These are phyloP conservation scores for Diplodia intermedia DNA, from an alignment of 2,329 filamentous ascomycete species.

Conservation along the genomic window DNA sequence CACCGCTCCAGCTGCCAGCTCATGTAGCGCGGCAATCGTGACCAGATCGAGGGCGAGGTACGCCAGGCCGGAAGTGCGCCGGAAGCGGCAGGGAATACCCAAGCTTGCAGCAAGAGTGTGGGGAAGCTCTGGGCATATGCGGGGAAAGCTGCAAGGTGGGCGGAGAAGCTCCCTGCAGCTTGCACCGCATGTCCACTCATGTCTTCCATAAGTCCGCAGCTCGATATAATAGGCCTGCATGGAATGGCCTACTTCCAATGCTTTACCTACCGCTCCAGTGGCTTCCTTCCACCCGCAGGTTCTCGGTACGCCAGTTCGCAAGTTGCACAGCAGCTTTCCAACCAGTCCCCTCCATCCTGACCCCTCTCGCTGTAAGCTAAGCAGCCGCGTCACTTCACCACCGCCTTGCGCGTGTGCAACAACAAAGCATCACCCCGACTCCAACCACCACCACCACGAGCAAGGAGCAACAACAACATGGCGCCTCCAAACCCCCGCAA, in stretches of 20 bases:
- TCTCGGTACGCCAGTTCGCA: background rate
- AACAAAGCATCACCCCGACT: too few relatives aligned
- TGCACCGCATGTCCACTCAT: conserved; percentile 4
- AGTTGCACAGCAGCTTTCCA: background rate
- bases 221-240: conserved; percentile 1
- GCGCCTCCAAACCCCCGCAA: conserved; percentile 3
- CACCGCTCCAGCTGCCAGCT: conserved; percentile 1
- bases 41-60: background rate
- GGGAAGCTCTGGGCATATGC: conserved; percentile 27
- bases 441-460: background rate
- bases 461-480: background rate
- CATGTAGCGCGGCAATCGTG: background rate
- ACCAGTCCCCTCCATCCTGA: background rate
- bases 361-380: background rate
- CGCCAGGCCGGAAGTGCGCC: conserved; percentile 9
- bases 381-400: background rate
- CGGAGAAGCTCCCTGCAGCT: conserved; percentile 16
- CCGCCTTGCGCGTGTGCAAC: background rate
- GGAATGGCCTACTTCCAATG: background rate
- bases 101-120: conserved; percentile 22
- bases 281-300: background rate
- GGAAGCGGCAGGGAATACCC: conserved; percentile 16
- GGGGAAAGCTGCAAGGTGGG: conserved; percentile 19
- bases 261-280: background rate
- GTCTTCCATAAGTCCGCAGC: conserved; percentile 26